Percentiles rank a stretch among this genome's conserved stretches.
Conservation (phyloP, 768 basidiomycete genomes). For the Piloderma croceum region DNA sequence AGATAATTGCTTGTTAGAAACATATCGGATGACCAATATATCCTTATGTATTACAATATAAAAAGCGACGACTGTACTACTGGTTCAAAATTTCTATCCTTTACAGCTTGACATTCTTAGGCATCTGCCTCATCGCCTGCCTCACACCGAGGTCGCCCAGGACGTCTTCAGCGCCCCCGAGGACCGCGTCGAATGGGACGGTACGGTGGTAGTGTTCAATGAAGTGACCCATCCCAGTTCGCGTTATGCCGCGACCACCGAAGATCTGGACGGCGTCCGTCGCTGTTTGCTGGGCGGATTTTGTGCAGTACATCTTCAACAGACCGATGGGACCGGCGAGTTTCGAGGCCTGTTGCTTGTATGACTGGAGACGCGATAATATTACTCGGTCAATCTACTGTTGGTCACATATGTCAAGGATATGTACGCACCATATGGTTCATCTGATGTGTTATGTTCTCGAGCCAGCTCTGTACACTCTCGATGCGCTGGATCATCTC, state of each 20-base stretch:
- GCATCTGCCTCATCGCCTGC: conserved; percentile 74
- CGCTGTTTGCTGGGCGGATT: conserved; percentile 60
- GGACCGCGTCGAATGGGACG: conserved; percentile 65
- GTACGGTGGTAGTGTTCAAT: conserved; percentile 69
- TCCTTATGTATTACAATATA: conserved; percentile 19
- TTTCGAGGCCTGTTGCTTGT: conserved; percentile 69
- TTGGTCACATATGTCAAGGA: background rate
- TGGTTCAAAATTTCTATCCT: too few species aligned
- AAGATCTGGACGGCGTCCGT: conserved; percentile 71
- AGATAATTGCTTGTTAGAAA: too few species aligned
- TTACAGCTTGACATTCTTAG: conserved; percentile 59
- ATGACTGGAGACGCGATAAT: conserved; percentile 34
- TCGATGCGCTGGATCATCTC: conserved; percentile 77
- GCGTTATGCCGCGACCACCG: conserved; percentile 82
- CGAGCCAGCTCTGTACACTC: conserved; percentile 72
- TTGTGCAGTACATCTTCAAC: conserved; percentile 64
- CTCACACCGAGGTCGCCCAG: conserved; percentile 76
- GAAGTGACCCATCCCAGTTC: conserved; percentile 72
- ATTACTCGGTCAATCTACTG: conserved; percentile 16
- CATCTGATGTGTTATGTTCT: conserved; percentile 87
- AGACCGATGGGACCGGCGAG: conserved; percentile 75
- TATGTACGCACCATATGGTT: conserved; percentile 57
- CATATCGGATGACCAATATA: background rate
- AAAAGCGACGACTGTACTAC: background rate
- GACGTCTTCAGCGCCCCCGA: conserved; percentile 67